Percentiles rank a stretch among this genome's conserved stretches.
Evolutionary conservation across 2,329 filamentous ascomycete genomes (phyloP).

Genomic region (Chalara sp.): DNA sequence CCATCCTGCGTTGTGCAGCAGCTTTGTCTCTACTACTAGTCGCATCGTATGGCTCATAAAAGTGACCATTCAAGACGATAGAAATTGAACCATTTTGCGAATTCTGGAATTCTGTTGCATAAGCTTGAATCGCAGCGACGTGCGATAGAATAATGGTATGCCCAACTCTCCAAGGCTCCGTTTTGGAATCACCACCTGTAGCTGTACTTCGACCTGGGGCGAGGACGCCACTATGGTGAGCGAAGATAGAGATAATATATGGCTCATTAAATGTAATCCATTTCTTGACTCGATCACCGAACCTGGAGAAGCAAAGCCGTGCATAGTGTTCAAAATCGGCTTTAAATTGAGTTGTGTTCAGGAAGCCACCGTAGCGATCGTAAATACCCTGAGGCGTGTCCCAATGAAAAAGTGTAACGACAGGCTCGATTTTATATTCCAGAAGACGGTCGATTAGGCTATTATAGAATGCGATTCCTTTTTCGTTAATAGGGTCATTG

Average conservation of each 20-base stretch:
- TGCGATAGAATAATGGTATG: slow-evolving; percentile 23
- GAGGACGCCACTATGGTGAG: slow-evolving; percentile 17
- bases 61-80: slow-evolving; percentile 21
- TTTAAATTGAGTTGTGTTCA: slow-evolving; percentile 21
- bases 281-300: slow-evolving; percentile 30
- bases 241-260: slow-evolving; percentile 21
- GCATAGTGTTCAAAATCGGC: slow-evolving; percentile 35
- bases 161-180: slow-evolving; percentile 23
- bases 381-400: slow-evolving; percentile 31
- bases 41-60: slow-evolving; percentile 21
- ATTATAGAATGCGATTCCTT: slow-evolving; percentile 40
- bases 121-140: slow-evolving; percentile 16
- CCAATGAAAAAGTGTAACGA: slow-evolving; percentile 38
- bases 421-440: slow-evolving; percentile 35
- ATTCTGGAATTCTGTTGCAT: slow-evolving; percentile 17
- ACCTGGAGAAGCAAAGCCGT: slow-evolving; percentile 30
- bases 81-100: slow-evolving; percentile 16
- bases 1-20: slow-evolving; percentile 22
- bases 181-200: slow-evolving; percentile 14
- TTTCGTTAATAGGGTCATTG: slow-evolving; percentile 37
- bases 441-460: slow-evolving; percentile 38
- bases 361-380: slow-evolving; percentile 34
- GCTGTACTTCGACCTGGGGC: slow-evolving; percentile 20
- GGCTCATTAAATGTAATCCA: slow-evolving; percentile 38
- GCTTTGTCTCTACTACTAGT: slow-evolving; percentile 14